A percentile compares a stretch with the other conserved stretches of the same genome.
Evolutionary conservation across 495 filamentous ascomycete species (phyloP).

Genomic region (Penicillium canariense): DNA sequence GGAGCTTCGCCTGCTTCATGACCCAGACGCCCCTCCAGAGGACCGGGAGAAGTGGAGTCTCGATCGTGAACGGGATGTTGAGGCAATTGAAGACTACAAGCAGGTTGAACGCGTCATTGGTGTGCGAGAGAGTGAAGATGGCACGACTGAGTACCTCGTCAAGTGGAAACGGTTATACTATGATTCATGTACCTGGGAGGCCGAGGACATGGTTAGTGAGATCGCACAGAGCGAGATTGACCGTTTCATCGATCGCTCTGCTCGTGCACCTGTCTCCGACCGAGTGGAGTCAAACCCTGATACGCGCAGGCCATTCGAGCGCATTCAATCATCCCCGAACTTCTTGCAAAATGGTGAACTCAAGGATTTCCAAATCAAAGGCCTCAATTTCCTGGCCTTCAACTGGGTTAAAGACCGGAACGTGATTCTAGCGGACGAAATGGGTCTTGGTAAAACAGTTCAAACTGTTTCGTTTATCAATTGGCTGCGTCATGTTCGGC

Average conservation of each 20-base stretch:
- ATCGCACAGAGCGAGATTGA: conserved; percentile 86
- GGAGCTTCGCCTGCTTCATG: conserved; percentile 66
- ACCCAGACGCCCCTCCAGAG: conserved; percentile 73
- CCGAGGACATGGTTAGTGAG: conserved; percentile 66
- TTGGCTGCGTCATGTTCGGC: conserved; percentile 90
- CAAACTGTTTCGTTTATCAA: conserved; percentile 97
- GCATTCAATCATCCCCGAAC: conserved; percentile 71
- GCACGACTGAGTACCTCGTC: conserved; percentile 72
- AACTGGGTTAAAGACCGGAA: conserved; percentile 92
- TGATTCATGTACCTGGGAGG: conserved; percentile 92
- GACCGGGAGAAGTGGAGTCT: conserved; percentile 89
- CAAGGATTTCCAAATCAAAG: conserved; percentile 90
- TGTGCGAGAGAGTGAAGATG: conserved; percentile 69
- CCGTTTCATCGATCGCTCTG: conserved; percentile 78
- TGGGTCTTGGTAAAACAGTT: conserved; percentile 98
- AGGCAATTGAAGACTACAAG: conserved; percentile 80
- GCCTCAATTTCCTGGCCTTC: conserved; percentile 89
- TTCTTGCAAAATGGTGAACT: conserved; percentile 86
- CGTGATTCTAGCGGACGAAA: conserved; percentile 96
- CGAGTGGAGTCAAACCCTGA: conserved; percentile 66
- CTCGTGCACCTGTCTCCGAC: conserved; percentile 73
- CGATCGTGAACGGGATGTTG: conserved; percentile 80
- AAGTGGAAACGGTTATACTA: conserved; percentile 90
- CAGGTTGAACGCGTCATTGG: conserved; percentile 91
- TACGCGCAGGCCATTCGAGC: conserved; percentile 69